Evolutionary conservation across 1,139 yeast genomes (phyloP), one percentile per base, ranked within the genome.

Genomic region (Diutina mesorugosa): DNA sequence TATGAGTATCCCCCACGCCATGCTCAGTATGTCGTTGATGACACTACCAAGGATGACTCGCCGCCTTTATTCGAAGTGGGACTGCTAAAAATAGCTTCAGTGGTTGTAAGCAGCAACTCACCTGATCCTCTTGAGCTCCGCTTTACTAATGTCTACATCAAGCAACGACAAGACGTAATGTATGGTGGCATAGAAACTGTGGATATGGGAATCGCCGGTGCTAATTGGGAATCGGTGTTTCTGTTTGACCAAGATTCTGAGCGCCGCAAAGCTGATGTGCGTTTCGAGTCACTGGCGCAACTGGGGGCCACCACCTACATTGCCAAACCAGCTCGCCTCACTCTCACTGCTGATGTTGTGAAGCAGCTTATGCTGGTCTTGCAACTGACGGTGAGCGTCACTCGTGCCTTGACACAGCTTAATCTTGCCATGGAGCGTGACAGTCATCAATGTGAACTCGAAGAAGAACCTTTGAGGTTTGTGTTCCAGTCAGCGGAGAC

Each of bases 131-230:
- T 50, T 4, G 29, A 50, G 4, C n/a, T 80, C 1, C 58, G 66
- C 4, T 59, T 71, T 2, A 58, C 64, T 12, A 71, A 72, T 47
- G 57, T 79, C 8, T 69, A 68, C 51, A 58, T 81, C 32, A 76
- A 75, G 57, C 80, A 77, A 58, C 76, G 76, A 57, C 72, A 72
- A 58, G 69, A 72, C 0, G 64, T 64, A 0, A 67, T 79, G 54
- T 61, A 74, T 61, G 89, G 88, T 0, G 80, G 80, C 0, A 61
- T 80, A 2, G 73, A 75, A 57, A 61, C 59, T 0, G 60, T 79
- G 29, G 60, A 50, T 16, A 32, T 50, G 53, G 53, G 60, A 9
- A 60, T 77, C 3, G 50, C 66, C 0, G 60, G 70, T 18, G 59
- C 59, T 4, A 38, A 47, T 0, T 35, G 41, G 41, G 58, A 65